Percentiles rank a stretch among this genome's conserved stretches.
These are phyloP conservation scores for Aspergillus puulaauensis DNA, from an alignment of 2,329 filamentous ascomycete species.

Conservation along the genomic window DNA sequence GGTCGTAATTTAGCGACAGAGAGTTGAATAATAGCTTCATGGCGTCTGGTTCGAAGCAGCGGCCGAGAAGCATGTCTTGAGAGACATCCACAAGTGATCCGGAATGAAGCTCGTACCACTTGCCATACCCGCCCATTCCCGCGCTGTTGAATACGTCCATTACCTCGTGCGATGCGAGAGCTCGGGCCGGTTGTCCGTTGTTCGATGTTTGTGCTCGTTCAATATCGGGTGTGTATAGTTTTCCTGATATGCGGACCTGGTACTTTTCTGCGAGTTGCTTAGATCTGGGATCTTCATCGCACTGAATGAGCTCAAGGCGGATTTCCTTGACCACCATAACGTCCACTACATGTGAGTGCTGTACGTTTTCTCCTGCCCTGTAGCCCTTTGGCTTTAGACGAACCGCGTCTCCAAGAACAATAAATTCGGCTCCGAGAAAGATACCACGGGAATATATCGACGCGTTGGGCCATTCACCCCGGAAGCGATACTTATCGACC, in stretches of 20 bases:
- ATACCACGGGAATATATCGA: slow-evolving; percentile 54
- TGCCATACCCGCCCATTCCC: slow-evolving; percentile 47
- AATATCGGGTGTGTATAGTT: slow-evolving; percentile 44
- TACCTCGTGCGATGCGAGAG: slow-evolving; percentile 34
- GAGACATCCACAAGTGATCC: slow-evolving; percentile 47
- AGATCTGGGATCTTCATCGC: slow-evolving; percentile 50
- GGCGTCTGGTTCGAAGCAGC: slow-evolving; percentile 53
- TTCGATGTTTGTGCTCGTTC: slow-evolving; percentile 23
- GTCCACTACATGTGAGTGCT: slow-evolving; percentile 43
- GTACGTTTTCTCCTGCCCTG: slow-evolving; percentile 17
- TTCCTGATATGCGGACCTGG: slow-evolving; percentile 50
- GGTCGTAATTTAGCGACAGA: slow-evolving; percentile 45
- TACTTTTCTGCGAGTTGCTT: slow-evolving; percentile 48
- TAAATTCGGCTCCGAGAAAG: slow-evolving; percentile 57
- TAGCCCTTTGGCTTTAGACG: slow-evolving; percentile 45
- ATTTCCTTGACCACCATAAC: slow-evolving; percentile 57
- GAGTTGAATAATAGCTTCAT: slow-evolving; percentile 46
- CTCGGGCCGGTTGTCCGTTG: slow-evolving; percentile 17
- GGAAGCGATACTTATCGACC: slow-evolving; percentile 53
- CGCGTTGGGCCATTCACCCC: slow-evolving; percentile 55
- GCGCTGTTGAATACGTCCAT: slow-evolving; percentile 37
- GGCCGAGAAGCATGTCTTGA: slow-evolving; percentile 53
- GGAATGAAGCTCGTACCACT: slow-evolving; percentile 53
- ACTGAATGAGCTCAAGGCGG: slow-evolving; percentile 48
- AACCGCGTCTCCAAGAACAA: slow-evolving; percentile 55